Evolutionary conservation across 1,284 basidiomycete species (phyloP).

Genomic region (Schizophyllum commune): DNA sequence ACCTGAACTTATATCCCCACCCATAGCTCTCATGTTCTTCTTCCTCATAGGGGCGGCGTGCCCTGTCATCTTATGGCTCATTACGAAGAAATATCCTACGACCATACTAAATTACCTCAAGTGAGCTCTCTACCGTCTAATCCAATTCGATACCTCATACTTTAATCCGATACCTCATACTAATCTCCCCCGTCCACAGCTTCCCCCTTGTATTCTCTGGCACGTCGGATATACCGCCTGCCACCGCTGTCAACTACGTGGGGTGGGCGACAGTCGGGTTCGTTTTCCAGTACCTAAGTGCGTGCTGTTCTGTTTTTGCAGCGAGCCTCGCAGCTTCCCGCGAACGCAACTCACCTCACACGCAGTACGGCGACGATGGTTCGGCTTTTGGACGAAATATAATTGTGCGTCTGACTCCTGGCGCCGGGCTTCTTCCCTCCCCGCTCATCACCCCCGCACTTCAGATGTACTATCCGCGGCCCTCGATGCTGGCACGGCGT

Average conservation of each 20-base stretch:
- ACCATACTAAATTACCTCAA: conserved; percentile 38
- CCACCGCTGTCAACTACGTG: conserved; percentile 30
- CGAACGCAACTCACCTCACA: too few species aligned
- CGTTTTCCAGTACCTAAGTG: conserved; percentile 42
- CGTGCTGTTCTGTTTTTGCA: neutral
- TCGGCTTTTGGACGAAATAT: conserved; percentile 20
- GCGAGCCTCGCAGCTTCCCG: neutral
- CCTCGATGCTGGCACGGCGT: conserved; percentile 40
- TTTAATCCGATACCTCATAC: conserved; percentile 17
- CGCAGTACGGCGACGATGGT: neutral
- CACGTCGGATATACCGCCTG: conserved; percentile 35
- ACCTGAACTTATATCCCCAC: neutral
- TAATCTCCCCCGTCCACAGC: conserved; percentile 9
- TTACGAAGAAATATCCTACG: conserved; percentile 36
- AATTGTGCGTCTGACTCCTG: conserved; percentile 32
- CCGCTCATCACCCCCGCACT: neutral
- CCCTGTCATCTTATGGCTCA: conserved; percentile 34
- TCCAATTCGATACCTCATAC: conserved; percentile 11
- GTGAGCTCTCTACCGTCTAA: conserved; percentile 34
- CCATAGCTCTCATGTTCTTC: conserved; percentile 32
- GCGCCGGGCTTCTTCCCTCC: neutral
- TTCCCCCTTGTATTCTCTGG: conserved; percentile 26
- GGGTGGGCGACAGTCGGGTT: conserved; percentile 45
- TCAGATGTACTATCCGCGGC: conserved; percentile 45
- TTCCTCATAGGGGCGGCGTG: conserved; percentile 38